Conservation (phyloP, 2,329 filamentous ascomycete species). For the Akanthomyces uredinophilus region DNA sequence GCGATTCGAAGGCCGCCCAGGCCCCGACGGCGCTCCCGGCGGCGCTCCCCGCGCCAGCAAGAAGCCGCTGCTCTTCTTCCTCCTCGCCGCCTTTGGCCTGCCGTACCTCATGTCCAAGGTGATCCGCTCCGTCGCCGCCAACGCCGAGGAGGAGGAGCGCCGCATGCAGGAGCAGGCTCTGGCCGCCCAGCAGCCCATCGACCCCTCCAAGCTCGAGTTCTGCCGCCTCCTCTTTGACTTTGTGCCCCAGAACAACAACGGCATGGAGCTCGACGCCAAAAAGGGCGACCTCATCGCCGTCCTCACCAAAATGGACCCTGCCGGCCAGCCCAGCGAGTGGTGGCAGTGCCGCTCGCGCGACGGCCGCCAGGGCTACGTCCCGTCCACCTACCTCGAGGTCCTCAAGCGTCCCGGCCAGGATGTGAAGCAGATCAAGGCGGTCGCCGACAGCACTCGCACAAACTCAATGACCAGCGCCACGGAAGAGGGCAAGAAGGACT, state of each 20-base stretch:
- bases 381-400: slow-evolving; percentile 83
- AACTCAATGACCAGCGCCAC: slow-evolving; percentile 46
- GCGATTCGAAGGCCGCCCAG: slow-evolving; percentile 68
- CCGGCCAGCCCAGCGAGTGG: slow-evolving; percentile 92
- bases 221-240: slow-evolving; percentile 95
- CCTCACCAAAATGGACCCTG: slow-evolving; percentile 83
- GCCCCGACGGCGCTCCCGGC: slow-evolving; percentile 58
- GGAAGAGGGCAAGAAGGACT: slow-evolving; percentile 45
- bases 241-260: slow-evolving; percentile 65
- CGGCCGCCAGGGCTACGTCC: slow-evolving; percentile 85
- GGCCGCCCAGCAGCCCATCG: slow-evolving; percentile 54
- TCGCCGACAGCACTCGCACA: slow-evolving; percentile 41
- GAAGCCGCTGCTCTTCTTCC: slow-evolving; percentile 94
- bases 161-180: slow-evolving; percentile 48
- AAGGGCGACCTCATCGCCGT: slow-evolving; percentile 96
- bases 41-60: slow-evolving; percentile 70
- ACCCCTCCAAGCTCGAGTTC: slow-evolving; percentile 91
- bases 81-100: slow-evolving; percentile 88
- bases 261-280: slow-evolving; percentile 82
- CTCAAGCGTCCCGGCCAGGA: slow-evolving; percentile 48
- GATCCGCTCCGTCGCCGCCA: slow-evolving; percentile 76
- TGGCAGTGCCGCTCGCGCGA: slow-evolving; percentile 92
- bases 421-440: slow-evolving; percentile 48
- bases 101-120: slow-evolving; percentile 97
- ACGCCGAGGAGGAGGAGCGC: slow-evolving; percentile 76